These are phyloP conservation scores for Alternaria triticimaculans DNA, from an alignment of 2,329 filamentous ascomycete genomes.

Conservation along the genomic window DNA sequence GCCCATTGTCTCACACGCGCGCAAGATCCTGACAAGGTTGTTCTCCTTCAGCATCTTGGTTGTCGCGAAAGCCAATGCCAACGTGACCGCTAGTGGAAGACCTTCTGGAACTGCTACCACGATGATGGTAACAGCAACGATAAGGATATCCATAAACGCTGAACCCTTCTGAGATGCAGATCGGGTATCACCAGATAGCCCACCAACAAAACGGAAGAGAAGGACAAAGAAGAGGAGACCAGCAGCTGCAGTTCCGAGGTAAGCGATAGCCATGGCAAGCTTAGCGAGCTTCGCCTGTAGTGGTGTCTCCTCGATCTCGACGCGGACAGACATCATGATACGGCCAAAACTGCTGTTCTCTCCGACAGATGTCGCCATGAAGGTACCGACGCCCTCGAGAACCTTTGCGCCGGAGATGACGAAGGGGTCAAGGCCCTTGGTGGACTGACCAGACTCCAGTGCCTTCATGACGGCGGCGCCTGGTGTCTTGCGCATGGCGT, in stretches of 20 bases:
- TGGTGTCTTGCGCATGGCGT: conserved; percentile 70
- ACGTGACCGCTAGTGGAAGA: conserved; percentile 44
- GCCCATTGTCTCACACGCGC: conserved; percentile 47
- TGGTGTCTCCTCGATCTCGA: conserved; percentile 61
- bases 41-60: conserved; percentile 46
- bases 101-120: conserved; percentile 53
- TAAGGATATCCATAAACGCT: conserved; percentile 51
- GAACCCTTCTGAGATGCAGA: conserved; percentile 40
- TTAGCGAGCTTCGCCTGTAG: conserved; percentile 61
- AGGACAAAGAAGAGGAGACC: conserved; percentile 49
- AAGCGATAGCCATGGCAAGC: conserved; percentile 60
- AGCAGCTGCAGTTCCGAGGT: conserved; percentile 54
- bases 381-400: conserved; percentile 59
- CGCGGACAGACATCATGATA: conserved; percentile 63
- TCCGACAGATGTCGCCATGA: conserved; percentile 62
- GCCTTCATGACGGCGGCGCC: conserved; percentile 66
- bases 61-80: conserved; percentile 47
- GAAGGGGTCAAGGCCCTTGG: conserved; percentile 67
- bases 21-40: conserved; percentile 42
- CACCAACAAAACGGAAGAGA: conserved; percentile 48
- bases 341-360: conserved; percentile 63
- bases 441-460: conserved; percentile 58
- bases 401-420: conserved; percentile 66
- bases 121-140: conserved; percentile 52
- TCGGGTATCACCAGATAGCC: conserved; percentile 34